A percentile compares a stretch with the other conserved stretches of the same genome.
Evolutionary conservation across 257 asterid genomes (phyloP).

Genomic region (Ophiorrhiza pumila): DNA sequence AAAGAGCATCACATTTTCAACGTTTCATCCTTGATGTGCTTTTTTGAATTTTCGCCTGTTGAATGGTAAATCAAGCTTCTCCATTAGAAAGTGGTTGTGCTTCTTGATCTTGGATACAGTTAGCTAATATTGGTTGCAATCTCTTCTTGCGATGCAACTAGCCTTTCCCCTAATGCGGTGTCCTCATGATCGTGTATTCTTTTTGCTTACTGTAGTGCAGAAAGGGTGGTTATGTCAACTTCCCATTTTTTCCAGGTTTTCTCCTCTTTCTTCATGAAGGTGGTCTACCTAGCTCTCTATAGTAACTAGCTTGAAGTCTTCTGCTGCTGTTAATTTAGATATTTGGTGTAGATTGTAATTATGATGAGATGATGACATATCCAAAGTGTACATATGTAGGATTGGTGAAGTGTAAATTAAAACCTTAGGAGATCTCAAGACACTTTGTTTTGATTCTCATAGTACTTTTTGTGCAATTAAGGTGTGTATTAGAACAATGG

Average conservation of each 20-base stretch:
- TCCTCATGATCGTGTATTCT: neutral
- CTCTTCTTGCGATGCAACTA: neutral
- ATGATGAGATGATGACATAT: neutral
- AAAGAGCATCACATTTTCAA: neutral
- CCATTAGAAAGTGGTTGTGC: neutral
- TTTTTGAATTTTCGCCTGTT: neutral
- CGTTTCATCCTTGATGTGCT: neutral
- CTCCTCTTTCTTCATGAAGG: neutral
- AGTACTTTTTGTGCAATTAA: neutral
- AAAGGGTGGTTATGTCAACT: no score
- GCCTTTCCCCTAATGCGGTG: neutral
- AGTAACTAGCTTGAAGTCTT: neutral
- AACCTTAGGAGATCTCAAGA: neutral
- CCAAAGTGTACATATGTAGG: neutral
- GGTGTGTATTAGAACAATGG: neutral
- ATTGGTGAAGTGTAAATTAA: neutral
- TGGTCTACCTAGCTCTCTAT: constrained; percentile 5
- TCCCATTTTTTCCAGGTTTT: neutral
- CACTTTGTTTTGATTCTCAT: neutral
- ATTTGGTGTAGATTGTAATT: neutral
- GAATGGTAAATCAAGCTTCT: neutral
- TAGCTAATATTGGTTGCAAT: neutral
- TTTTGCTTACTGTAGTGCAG: neutral
- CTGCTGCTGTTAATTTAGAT: neutral
- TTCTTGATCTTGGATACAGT: neutral